phyloP scores from a whole-genome alignment of 345 rosid genomes.

The Salix dunnii region DNA sequence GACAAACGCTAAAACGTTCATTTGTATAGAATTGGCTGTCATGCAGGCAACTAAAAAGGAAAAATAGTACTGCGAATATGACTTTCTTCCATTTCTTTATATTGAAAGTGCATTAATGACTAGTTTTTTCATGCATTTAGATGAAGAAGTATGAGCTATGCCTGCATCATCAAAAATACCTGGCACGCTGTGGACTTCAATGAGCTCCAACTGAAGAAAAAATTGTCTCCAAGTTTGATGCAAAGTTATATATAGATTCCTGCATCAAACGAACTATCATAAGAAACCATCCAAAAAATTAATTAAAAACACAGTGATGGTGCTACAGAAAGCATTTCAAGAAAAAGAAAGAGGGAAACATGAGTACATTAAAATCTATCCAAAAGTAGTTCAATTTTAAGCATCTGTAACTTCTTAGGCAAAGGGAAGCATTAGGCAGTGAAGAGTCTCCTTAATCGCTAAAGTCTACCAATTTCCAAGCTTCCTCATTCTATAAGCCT shows the following conservation, averaged over 20 bases:
- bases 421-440: not conserved
- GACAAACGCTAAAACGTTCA: not conserved
- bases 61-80: not conserved
- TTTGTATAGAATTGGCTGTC: not conserved
- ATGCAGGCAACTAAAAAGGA: not conserved
- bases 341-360: not conserved
- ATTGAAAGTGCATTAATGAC: not conserved
- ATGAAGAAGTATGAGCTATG: conserved; percentile 8
- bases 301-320: not conserved
- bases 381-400: conserved; percentile 6
- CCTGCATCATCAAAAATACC: conserved; percentile 37
- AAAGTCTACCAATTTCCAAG: not conserved
- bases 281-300: not conserved
- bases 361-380: not conserved
- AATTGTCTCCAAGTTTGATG: conserved; percentile 64
- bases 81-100: not conserved
- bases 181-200: conserved; percentile 37
- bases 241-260: conserved; percentile 39
- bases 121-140: not conserved
- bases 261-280: conserved; percentile 18
- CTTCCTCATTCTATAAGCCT: not conserved
- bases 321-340: not conserved
- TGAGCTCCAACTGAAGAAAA: conserved; percentile 70
- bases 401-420: not conserved
- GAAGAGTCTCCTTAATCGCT: too few relatives aligned